These are phyloP conservation scores for Phaseolus coccineus DNA, from an alignment of 331 rosid genomes.

Conservation along the genomic window DNA sequence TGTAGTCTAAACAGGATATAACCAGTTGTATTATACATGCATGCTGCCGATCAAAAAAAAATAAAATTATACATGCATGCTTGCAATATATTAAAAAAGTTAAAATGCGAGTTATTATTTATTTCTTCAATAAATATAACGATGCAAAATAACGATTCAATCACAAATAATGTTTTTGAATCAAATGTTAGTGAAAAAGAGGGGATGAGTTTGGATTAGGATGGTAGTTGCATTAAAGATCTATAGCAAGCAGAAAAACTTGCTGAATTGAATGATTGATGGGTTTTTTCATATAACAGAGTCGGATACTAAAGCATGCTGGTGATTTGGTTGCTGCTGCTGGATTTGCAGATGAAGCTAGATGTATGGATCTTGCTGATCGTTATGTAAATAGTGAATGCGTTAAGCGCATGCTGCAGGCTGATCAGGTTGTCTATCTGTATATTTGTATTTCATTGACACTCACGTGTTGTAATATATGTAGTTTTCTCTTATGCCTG, in stretches of 20 bases:
- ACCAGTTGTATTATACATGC: neutral
- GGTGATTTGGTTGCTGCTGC: conserved; percentile 98
- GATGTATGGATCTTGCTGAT: conserved; percentile 99
- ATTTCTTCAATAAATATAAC: neutral
- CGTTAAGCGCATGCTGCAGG: conserved; percentile 98
- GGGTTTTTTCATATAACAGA: conserved; percentile 55
- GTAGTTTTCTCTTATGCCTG: conserved; percentile 26
- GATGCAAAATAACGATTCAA: neutral
- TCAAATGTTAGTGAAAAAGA: conserved; percentile 5
- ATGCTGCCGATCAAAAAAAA: too few species aligned
- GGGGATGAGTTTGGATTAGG: conserved; percentile 25
- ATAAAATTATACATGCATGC: too few species aligned
- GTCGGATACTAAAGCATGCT: conserved; percentile 97
- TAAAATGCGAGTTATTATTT: conserved; percentile 12
- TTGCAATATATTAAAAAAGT: neutral
- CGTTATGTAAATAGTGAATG: conserved; percentile 97
- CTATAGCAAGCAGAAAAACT: conserved; percentile 12
- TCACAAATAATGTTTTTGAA: conserved; percentile 15
- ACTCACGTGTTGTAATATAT: neutral
- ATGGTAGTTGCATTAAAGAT: neutral
- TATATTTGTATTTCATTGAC: conserved; percentile 30
- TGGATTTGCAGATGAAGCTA: conserved; percentile 95
- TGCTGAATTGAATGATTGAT: conserved; percentile 32
- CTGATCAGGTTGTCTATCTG: conserved; percentile 79
- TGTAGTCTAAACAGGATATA: conserved; percentile 11